Evolutionary conservation across 2,329 filamentous ascomycete genomes (phyloP).

Genomic region (Neopestalotiopsis clavispora): DNA sequence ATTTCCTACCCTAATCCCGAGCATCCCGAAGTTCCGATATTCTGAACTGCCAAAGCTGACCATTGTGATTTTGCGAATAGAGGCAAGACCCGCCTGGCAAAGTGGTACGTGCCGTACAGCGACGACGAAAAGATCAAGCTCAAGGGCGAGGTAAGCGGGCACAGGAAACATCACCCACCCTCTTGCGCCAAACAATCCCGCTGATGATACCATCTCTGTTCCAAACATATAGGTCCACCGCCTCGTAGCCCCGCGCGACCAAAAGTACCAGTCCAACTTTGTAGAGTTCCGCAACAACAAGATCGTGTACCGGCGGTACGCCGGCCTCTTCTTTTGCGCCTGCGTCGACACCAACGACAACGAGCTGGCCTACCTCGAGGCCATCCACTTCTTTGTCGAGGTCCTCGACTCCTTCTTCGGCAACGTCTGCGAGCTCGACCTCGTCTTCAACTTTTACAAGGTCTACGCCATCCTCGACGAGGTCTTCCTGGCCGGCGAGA

Average conservation of each 20-base stretch:
- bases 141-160: slow-evolving; percentile 80
- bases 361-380: slow-evolving; percentile 94
- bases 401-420: slow-evolving; percentile 98
- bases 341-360: slow-evolving; percentile 99
- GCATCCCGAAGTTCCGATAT: background rate
- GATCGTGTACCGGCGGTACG: slow-evolving; percentile 96
- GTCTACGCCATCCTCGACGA: slow-evolving; percentile 99
- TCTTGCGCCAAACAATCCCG: slow-evolving; percentile 9
- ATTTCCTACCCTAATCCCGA: background rate
- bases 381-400: slow-evolving; percentile 99
- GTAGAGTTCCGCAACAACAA: slow-evolving; percentile 96
- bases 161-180: background rate
- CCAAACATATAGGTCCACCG: slow-evolving; percentile 75
- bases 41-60: background rate
- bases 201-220: too few species aligned
- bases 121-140: slow-evolving; percentile 99
- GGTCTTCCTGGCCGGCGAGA: slow-evolving; percentile 96
- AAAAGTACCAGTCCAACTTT: slow-evolving; percentile 99
- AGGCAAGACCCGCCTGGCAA: slow-evolving; percentile 96
- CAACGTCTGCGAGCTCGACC: slow-evolving; percentile 96
- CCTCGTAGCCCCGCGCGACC: slow-evolving; percentile 94
- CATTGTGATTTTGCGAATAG: slow-evolving; percentile 48
- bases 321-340: slow-evolving; percentile 97
- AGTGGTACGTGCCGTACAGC: slow-evolving; percentile 98
- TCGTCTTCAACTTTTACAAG: slow-evolving; percentile 83